Percentiles rank a stretch among this genome's conserved stretches.
phyloP scores from a whole-genome alignment of 306 rosid species.

The Prunus davidiana region DNA sequence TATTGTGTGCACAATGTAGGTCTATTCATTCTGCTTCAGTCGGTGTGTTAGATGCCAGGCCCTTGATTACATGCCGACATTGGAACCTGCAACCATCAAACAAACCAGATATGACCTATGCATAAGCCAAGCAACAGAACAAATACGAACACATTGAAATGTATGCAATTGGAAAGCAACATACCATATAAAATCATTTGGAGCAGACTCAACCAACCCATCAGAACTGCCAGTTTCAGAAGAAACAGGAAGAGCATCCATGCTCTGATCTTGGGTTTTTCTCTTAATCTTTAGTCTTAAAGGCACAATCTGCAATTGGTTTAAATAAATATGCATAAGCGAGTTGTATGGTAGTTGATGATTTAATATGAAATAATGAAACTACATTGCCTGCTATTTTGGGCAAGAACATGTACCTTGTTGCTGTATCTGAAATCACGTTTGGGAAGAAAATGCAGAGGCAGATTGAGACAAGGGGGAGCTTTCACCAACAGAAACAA shows the following conservation, averaged over 20 bases:
- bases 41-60: conserved; percentile 54
- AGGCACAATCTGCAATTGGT: conserved; percentile 57
- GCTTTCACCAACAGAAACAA: conserved; percentile 82
- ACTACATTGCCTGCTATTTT: neutral
- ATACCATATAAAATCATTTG: conserved; percentile 80
- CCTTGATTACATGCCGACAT: conserved; percentile 85
- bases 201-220: conserved; percentile 30
- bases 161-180: neutral
- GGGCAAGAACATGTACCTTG: conserved; percentile 44
- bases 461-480: conserved; percentile 68
- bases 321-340: conserved; percentile 1
- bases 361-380: neutral
- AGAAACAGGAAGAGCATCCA: conserved; percentile 21
- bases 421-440: conserved; percentile 70
- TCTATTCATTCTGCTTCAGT: conserved; percentile 46
- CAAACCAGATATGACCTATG: conserved; percentile 11
- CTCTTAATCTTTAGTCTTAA: conserved; percentile 52
- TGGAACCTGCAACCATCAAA: conserved; percentile 66
- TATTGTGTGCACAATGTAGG: neutral
- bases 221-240: conserved; percentile 18
- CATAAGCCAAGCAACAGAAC: neutral
- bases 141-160: neutral
- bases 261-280: conserved; percentile 43
- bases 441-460: conserved; percentile 87
- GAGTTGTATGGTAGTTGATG: neutral